Base-by-base conservation (phyloP, 495 filamentous ascomycete species). In the Neurospora africana region DNA sequence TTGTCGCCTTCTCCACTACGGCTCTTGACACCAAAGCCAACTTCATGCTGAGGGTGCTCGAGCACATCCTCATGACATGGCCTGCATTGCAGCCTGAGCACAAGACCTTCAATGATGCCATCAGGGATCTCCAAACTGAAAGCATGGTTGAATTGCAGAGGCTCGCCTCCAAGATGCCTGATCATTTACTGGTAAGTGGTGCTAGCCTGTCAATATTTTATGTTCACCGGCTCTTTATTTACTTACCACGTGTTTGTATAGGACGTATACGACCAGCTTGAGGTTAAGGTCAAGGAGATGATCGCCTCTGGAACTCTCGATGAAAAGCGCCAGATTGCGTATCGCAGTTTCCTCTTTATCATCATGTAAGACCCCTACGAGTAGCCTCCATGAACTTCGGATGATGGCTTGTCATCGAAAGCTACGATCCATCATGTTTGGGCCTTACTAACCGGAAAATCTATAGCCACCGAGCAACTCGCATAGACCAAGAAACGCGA, bases 81-180 rank as follows among this genome's bases (percentile, higher is more conserved):
- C 89, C 92, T 33, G 84, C 86, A 7, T 88, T 93, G 43, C 86
- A 92, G 65, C 88, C 90, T 0, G 86, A 88, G 35, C 88, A 89
- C 75, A 85, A 86, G 33, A 82, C 87, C 30, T 98, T 95, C 81
- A 92, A 91, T 7, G 96, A 98, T 72, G 93, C 95, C n/a, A 90
- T 97, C 33, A 93, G 93, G 72, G 92, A 95, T 69, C 86, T 99
- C 3, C 93, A 97, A 78, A 87, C 84, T 0, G 86, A 93, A 72
- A 90, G 92, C 70, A 93, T 91, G 80, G 87, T 92, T 72, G 94
- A 98, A 79, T 85, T 98, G 70, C 93, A 97, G 72, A 88, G 92
- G 41, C 86, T 99, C 5, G 95, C 95, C 5, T 89, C 92, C 75
- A 93, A 91, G 71, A 97, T 97, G 86, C 89, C 96, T 0, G 91